phyloP scores from a whole-genome alignment of 106 monocot species.

The Allium fistulosum region DNA sequence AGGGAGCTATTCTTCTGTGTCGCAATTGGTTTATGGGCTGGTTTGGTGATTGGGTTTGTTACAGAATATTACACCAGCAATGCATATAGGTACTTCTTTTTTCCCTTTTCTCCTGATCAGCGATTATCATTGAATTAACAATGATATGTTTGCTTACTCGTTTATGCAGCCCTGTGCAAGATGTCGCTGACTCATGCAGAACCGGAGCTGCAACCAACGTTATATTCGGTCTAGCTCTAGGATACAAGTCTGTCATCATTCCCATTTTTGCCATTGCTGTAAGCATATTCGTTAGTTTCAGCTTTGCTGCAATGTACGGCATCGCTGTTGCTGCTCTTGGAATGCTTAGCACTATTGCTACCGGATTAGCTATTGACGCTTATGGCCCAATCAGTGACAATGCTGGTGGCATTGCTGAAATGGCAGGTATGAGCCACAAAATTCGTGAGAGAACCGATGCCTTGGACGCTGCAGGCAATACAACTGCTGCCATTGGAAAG shows the following conservation, averaged over 20 bases:
- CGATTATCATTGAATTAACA: too few relatives aligned
- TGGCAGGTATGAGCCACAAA: conserved; percentile 41
- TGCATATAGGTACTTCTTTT: conserved; percentile 37
- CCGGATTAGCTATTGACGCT: conserved; percentile 35
- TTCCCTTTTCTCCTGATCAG: conserved; percentile 72
- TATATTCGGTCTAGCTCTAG: conserved; percentile 37
- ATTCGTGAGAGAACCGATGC: conserved; percentile 39
- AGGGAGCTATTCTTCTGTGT: conserved; percentile 45
- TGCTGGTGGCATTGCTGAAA: conserved; percentile 41
- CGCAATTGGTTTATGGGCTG: conserved; percentile 33
- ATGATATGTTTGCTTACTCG: neutral
- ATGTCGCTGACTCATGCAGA: conserved; percentile 42
- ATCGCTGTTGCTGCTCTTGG: conserved; percentile 41
- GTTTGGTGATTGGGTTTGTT: conserved; percentile 30
- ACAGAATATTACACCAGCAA: conserved; percentile 41
- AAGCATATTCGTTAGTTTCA: conserved; percentile 37
- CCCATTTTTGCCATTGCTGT: conserved; percentile 36
- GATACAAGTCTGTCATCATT: conserved; percentile 38
- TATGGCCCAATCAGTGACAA: conserved; percentile 46
- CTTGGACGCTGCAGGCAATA: conserved; percentile 37
- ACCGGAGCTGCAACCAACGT: conserved; percentile 43
- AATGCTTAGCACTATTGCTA: conserved; percentile 36
- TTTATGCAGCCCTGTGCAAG: conserved; percentile 31
- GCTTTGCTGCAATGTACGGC: conserved; percentile 36
- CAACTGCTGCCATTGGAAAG: conserved; percentile 43